These are phyloP conservation scores for Lunularia cruciata DNA, from an alignment of 225 moss, liverwort and hornwort genomes.

Conservation along the genomic window DNA sequence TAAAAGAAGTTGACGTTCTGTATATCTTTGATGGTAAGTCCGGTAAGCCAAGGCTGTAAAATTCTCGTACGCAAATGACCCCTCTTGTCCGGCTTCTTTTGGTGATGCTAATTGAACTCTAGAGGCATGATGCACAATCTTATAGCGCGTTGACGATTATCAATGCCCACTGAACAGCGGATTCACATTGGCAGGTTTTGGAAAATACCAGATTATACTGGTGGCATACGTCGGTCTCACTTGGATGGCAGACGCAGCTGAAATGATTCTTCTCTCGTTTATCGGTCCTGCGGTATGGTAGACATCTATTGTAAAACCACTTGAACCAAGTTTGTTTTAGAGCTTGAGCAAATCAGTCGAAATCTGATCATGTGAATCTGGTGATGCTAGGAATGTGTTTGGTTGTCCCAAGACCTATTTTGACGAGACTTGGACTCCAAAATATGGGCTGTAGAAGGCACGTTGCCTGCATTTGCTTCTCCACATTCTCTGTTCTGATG, in stretches of 20 bases:
- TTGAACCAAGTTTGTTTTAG: neutral
- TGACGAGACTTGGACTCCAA: slow-evolving; percentile 5
- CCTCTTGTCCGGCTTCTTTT: neutral
- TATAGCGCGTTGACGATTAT: neutral
- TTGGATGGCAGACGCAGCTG: slow-evolving; percentile 94
- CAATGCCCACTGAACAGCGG: neutral
- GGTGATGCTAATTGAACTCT: neutral
- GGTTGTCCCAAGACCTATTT: slow-evolving; percentile 20
- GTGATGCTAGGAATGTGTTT: slow-evolving; percentile 23
- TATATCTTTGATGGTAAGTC: no score
- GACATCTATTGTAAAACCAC: neutral
- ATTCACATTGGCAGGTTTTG: slow-evolving; percentile 63
- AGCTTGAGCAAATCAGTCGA: slow-evolving; percentile 7
- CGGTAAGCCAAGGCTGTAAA: no score
- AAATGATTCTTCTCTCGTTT: slow-evolving; percentile 98
- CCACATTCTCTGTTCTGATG: neutral
- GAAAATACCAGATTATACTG: slow-evolving; percentile 80
- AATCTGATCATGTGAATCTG: slow-evolving; percentile 31
- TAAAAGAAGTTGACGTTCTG: no score
- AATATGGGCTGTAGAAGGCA: slow-evolving; percentile 22
- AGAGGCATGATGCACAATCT: neutral
- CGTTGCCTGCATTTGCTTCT: slow-evolving; percentile 21
- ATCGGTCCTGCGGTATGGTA: slow-evolving; percentile 78
- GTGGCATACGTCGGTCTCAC: slow-evolving; percentile 81
- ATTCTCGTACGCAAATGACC: no score